Evolutionary conservation across 208 protist species (phyloP).

Genomic region (Lotmaria passim): DNA sequence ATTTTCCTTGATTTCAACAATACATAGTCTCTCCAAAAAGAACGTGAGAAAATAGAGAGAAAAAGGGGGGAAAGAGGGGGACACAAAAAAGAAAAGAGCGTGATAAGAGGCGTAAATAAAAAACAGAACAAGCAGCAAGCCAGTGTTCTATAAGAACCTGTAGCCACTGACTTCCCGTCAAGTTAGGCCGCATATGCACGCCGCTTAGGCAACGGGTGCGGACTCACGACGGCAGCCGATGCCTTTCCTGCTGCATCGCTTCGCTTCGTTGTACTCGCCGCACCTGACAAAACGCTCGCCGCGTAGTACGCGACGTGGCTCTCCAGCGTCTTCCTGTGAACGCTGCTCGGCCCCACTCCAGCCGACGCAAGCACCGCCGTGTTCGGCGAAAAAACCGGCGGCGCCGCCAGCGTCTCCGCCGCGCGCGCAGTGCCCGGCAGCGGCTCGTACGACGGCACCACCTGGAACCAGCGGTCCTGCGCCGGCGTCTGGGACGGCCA

Average conservation of each 20-base stretch:
- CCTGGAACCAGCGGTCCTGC: slow-evolving; percentile 70
- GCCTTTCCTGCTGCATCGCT: neutral
- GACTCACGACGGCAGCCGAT: neutral
- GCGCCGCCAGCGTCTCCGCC: slow-evolving; percentile 23
- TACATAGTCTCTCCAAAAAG: too few relatives aligned
- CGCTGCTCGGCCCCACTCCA: slow-evolving; percentile 29
- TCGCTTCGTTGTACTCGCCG: neutral
- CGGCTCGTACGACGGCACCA: slow-evolving; percentile 75
- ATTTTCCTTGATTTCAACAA: too few relatives aligned
- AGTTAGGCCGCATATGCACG: slow-evolving; percentile 28
- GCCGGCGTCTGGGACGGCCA: slow-evolving; percentile 27
- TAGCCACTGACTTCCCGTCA: too few relatives aligned
- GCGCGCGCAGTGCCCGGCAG: slow-evolving; percentile 76
- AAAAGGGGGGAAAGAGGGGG: neutral
- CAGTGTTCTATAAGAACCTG: neutral
- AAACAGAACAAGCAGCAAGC: neutral
- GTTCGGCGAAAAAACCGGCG: slow-evolving; percentile 53
- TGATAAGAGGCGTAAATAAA: neutral
- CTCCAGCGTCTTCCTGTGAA: slow-evolving; percentile 42
- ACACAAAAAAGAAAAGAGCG: too few relatives aligned
- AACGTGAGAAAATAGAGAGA: neutral
- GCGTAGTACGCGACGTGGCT: slow-evolving; percentile 58
- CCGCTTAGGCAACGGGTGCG: slow-evolving; percentile 36
- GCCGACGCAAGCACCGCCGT: slow-evolving; percentile 32
- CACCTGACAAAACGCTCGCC: slow-evolving; percentile 5